A percentile compares a stretch with the other conserved stretches of the same genome.
phyloP scores from a whole-genome alignment of 2,329 filamentous ascomycete genomes.

The Calonectria fujianensis region DNA sequence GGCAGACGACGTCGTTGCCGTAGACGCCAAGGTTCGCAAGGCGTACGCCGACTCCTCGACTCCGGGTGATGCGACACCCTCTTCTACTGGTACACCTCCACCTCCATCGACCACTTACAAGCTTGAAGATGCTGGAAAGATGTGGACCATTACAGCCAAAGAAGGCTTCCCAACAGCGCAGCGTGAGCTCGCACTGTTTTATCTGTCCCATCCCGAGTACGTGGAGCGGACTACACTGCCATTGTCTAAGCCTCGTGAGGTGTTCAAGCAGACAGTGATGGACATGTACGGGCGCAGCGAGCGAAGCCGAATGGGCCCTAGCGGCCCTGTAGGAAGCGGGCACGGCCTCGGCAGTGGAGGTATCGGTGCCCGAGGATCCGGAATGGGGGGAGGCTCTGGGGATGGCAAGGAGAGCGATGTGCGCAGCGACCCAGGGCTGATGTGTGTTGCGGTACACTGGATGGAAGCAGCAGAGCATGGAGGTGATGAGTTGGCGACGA shows the following conservation, averaged over 20 bases:
- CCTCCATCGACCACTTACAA: slow-evolving; percentile 77
- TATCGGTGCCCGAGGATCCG: slow-evolving; percentile 49
- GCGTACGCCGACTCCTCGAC: slow-evolving; percentile 59
- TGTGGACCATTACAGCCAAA: slow-evolving; percentile 95
- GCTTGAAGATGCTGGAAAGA: slow-evolving; percentile 87
- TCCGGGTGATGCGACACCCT: slow-evolving; percentile 57
- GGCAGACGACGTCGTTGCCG: slow-evolving; percentile 73
- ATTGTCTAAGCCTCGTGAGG: slow-evolving; percentile 87
- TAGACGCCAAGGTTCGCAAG: slow-evolving; percentile 78
- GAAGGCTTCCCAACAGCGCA: slow-evolving; percentile 90
- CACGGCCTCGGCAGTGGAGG: slow-evolving; percentile 53
- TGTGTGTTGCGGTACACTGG: slow-evolving; percentile 98
- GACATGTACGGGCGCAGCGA: slow-evolving; percentile 75
- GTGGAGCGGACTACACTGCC: slow-evolving; percentile 88
- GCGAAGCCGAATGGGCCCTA: slow-evolving; percentile 50
- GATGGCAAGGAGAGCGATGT: slow-evolving; percentile 67
- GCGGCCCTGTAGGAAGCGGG: slow-evolving; percentile 47
- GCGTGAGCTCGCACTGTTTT: slow-evolving; percentile 93
- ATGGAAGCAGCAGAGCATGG: slow-evolving; percentile 92
- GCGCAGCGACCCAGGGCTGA: slow-evolving; percentile 87
- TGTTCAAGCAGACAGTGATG: slow-evolving; percentile 93
- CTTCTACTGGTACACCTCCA: slow-evolving; percentile 65
- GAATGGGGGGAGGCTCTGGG: slow-evolving; percentile 49
- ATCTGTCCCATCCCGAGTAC: slow-evolving; percentile 92
- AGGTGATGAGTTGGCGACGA: slow-evolving; percentile 89